These are phyloP conservation scores for Cochlearia excelsa DNA, from an alignment of 345 rosid genomes.

Conservation along the genomic window DNA sequence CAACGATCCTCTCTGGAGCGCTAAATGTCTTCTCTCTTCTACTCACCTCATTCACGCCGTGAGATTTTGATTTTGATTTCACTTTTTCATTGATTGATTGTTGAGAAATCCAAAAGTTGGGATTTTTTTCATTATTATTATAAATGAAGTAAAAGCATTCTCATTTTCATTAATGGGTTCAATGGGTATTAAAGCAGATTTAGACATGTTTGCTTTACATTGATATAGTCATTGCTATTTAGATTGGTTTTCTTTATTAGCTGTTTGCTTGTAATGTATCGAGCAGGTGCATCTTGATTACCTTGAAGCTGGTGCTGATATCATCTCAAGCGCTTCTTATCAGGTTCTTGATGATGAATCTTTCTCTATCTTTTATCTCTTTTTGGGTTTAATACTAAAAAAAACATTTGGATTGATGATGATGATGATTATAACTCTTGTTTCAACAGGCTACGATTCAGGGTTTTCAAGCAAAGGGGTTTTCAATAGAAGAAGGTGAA, in stretches of 20 bases:
- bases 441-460: conserved; percentile 67
- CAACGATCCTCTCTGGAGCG: conserved; percentile 83
- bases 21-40: conserved; percentile 71
- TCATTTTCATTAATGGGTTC: background rate
- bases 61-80: conserved; percentile 2
- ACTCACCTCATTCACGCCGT: conserved; percentile 60
- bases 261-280: conserved; percentile 26
- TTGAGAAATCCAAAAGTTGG: background rate
- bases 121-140: no score
- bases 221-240: background rate
- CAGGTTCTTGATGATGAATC: conserved; percentile 42
- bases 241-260: conserved; percentile 9
- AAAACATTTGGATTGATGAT: background rate
- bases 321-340: conserved; percentile 64
- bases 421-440: background rate
- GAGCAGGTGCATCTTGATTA: conserved; percentile 74
- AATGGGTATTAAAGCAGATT: no score
- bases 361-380: conserved; percentile 2
- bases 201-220: background rate
- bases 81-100: background rate
- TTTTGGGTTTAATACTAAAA: conserved; percentile 12
- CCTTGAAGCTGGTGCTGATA: conserved; percentile 90
- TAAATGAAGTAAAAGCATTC: background rate
- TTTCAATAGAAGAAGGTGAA: conserved; percentile 53
- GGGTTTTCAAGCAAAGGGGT: conserved; percentile 74